A percentile compares a stretch with the other conserved stretches of the same genome.
Evolutionary conservation across 345 rosid species (phyloP).

Genomic region (Salix caprea): DNA sequence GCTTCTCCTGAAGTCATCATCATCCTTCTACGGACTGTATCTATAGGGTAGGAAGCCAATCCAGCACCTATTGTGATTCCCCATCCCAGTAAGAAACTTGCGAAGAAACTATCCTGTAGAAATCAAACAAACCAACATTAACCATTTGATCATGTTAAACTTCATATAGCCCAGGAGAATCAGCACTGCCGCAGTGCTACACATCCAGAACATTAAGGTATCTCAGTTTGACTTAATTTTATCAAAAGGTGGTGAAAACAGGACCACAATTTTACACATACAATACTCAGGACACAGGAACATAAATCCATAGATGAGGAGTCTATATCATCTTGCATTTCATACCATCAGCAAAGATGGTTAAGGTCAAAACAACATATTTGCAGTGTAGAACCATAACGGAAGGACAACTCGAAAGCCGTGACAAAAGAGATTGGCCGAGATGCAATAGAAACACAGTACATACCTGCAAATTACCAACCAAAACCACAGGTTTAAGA

Average conservation of each 20-base stretch:
- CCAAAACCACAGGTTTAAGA: constrained; percentile 27
- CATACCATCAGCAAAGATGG: no score
- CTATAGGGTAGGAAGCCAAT: constrained; percentile 25
- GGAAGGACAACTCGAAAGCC: no score
- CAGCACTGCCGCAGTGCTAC: not conserved
- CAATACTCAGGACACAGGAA: not conserved
- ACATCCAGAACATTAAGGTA: not conserved
- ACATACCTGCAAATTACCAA: constrained; percentile 23
- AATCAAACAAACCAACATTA: not conserved
- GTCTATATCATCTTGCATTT: not conserved
- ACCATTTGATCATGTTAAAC: not conserved
- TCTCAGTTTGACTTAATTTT: not conserved
- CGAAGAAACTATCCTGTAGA: constrained; percentile 20
- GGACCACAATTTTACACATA: not conserved
- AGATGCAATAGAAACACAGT: not conserved
- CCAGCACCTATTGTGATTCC: constrained; percentile 20
- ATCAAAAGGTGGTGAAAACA: not conserved
- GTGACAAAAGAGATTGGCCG: no score
- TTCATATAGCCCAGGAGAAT: not conserved
- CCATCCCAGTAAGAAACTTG: constrained; percentile 19
- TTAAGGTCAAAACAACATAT: not conserved
- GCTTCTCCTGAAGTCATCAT: constrained; percentile 42
- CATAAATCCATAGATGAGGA: not conserved
- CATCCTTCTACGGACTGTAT: constrained; percentile 27
- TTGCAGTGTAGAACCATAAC: not conserved